These are phyloP conservation scores for Polytrichum formosum DNA, from an alignment of 225 moss, liverwort and hornwort species.

Conservation along the genomic window DNA sequence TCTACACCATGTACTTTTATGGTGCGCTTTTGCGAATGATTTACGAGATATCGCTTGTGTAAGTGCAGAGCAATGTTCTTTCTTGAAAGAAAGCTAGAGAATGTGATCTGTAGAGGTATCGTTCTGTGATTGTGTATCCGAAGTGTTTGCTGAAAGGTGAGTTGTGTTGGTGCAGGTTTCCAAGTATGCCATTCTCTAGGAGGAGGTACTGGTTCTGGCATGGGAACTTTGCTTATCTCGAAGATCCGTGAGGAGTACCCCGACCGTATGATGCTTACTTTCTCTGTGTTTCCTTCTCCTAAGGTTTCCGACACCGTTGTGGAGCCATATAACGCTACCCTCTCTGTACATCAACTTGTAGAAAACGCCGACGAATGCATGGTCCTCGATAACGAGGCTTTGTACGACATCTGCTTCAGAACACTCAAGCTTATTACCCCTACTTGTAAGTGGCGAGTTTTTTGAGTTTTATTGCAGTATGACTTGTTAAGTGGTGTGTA, in stretches of 20 bases:
- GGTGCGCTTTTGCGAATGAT: too few relatives aligned
- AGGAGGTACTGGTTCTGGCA: constrained; percentile 49
- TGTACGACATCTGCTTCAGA: constrained; percentile 41
- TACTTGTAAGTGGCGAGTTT: constrained; percentile 19
- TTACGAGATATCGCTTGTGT: too few relatives aligned
- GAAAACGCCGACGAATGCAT: constrained; percentile 47
- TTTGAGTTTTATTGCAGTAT: too few relatives aligned
- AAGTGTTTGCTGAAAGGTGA: not conserved
- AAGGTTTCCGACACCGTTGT: constrained; percentile 36
- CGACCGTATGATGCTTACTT: constrained; percentile 52
- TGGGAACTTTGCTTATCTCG: constrained; percentile 43
- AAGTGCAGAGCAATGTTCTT: not conserved
- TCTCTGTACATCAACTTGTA: constrained; percentile 41
- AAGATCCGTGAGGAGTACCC: constrained; percentile 51
- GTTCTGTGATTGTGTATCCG: not conserved
- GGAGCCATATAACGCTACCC: constrained; percentile 38
- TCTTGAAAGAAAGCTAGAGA: not conserved
- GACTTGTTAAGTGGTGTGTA: fast-evolving
- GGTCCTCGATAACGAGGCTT: constrained; percentile 40
- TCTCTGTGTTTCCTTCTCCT: constrained; percentile 50
- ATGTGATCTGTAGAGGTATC: not conserved
- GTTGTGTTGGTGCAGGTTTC: constrained; percentile 21
- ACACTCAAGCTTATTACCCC: constrained; percentile 36
- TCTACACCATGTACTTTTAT: too few relatives aligned
- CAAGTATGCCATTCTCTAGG: constrained; percentile 49